Conservation (phyloP, 441 rosid genomes). For the Pelargonium fulgidum region DNA sequence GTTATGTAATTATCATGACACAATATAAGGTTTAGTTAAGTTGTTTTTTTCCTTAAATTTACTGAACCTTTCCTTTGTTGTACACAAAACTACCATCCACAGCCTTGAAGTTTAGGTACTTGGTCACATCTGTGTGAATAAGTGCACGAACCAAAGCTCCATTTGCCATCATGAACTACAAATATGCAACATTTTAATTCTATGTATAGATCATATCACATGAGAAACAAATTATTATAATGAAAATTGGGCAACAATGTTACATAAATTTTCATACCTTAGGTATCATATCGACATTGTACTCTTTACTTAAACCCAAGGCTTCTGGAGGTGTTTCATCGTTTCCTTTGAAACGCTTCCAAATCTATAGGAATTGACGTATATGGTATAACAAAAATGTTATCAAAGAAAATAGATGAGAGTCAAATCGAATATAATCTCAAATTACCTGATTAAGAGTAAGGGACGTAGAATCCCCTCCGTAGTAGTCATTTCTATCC, state of each 20-base stretch:
- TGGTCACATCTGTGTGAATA: slow-evolving; percentile 31
- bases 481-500: slow-evolving; percentile 29
- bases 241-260: background rate
- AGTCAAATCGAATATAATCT: background rate
- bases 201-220: background rate
- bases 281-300: slow-evolving; percentile 28
- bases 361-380: too few relatives aligned
- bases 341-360: slow-evolving; percentile 25
- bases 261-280: slow-evolving; percentile 15
- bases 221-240: too few relatives aligned
- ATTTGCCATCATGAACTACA: slow-evolving; percentile 52
- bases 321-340: slow-evolving; percentile 20
- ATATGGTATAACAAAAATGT: background rate
- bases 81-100: slow-evolving; percentile 53
- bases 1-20: too few relatives aligned
- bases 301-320: slow-evolving; percentile 23
- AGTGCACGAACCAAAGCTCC: slow-evolving; percentile 45
- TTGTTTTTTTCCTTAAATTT: background rate
- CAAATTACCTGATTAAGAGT: slow-evolving; percentile 22
- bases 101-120: slow-evolving; percentile 47
- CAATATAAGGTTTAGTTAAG: too few relatives aligned
- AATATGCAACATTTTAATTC: background rate
- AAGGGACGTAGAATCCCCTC: slow-evolving; percentile 26
- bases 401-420: background rate
- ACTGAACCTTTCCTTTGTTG: slow-evolving; percentile 43